phyloP scores from a whole-genome alignment of 768 basidiomycete species.

The Strobilomyces echinocephalus region DNA sequence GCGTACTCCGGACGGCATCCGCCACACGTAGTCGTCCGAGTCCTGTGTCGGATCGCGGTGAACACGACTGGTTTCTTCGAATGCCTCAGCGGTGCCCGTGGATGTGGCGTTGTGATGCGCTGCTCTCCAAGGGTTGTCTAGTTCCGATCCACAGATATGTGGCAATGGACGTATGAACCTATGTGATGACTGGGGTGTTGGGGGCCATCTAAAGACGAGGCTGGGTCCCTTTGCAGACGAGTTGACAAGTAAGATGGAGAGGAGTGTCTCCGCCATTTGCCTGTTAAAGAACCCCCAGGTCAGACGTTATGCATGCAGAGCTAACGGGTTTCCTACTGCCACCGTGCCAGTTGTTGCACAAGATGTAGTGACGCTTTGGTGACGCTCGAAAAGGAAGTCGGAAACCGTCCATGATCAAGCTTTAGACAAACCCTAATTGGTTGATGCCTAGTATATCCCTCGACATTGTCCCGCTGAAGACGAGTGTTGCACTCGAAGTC shows the following conservation, averaged over 20 bases:
- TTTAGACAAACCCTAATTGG: too few relatives aligned
- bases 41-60: conserved; percentile 17
- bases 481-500: conserved; percentile 44
- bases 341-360: not conserved
- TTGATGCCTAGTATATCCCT: not conserved
- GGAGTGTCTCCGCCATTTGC: conserved; percentile 58
- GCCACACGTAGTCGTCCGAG: conserved; percentile 59
- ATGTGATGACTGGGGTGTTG: conserved; percentile 55
- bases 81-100: conserved; percentile 20
- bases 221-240: conserved; percentile 77
- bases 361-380: not conserved
- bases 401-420: too few relatives aligned
- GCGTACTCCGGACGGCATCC: conserved; percentile 44
- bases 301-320: not conserved
- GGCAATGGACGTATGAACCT: conserved; percentile 72
- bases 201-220: conserved; percentile 83
- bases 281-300: not conserved
- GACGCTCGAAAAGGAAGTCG: conserved; percentile 9
- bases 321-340: not conserved
- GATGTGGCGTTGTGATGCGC: conserved; percentile 45
- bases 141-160: conserved; percentile 39
- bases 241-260: conserved; percentile 79
- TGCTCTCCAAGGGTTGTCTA: conserved; percentile 73
- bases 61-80: not conserved
- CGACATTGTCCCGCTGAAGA: conserved; percentile 23